These are phyloP conservation scores for Kwoniella bestiolae DNA, from an alignment of 768 basidiomycete genomes.

Conservation along the genomic window DNA sequence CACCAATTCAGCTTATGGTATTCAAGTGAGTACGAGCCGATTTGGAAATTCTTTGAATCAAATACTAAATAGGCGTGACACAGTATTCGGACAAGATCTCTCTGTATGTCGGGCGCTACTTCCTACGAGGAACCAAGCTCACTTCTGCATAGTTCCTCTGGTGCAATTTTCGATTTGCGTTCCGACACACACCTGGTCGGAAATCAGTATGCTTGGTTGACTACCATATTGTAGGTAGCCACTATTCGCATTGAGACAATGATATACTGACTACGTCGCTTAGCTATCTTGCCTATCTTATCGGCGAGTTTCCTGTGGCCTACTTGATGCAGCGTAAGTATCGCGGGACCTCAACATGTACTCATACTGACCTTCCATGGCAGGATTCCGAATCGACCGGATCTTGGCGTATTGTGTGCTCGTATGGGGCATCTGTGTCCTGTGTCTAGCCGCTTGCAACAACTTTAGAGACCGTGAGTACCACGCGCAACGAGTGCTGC, in stretches of 20 bases:
- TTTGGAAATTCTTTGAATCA: no score
- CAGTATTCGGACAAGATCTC: no score
- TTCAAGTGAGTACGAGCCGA: no score
- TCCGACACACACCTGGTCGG: conserved; percentile 16
- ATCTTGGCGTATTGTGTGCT: conserved; percentile 24
- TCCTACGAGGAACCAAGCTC: conserved; percentile 25
- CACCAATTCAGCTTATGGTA: no score
- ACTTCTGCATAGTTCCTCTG: conserved; percentile 15
- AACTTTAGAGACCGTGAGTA: conserved; percentile 26
- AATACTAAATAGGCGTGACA: no score
- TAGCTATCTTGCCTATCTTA: conserved; percentile 28
- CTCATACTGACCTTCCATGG: no score
- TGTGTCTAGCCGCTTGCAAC: conserved; percentile 23
- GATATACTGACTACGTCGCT: not conserved
- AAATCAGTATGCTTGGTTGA: conserved; percentile 31
- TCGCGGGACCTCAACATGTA: no score
- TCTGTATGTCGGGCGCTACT: no score
- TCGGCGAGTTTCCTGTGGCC: conserved; percentile 29
- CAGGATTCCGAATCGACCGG: conserved; percentile 20
- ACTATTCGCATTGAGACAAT: not conserved
- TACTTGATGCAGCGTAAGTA: conserved; percentile 20
- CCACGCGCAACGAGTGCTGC: no score
- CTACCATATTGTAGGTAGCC: conserved; percentile 28
- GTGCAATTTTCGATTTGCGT: conserved; percentile 26
- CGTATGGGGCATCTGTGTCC: conserved; percentile 25